These are phyloP conservation scores for Neopestalotiopsis clavispora DNA, from an alignment of 2,329 filamentous ascomycete species.

Conservation along the genomic window DNA sequence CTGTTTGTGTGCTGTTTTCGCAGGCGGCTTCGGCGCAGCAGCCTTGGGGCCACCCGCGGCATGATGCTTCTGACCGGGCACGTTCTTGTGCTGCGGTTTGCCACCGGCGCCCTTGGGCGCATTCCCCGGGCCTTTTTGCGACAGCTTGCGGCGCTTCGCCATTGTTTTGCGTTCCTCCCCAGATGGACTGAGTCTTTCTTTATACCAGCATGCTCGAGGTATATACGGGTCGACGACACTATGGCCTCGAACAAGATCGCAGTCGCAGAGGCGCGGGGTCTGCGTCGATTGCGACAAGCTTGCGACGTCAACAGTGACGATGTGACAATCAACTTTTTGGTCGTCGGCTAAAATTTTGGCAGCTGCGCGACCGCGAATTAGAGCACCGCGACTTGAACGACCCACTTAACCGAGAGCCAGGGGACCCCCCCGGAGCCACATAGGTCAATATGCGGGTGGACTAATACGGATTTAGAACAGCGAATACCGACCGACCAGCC, in stretches of 20 bases:
- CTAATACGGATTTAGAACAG: constrained; percentile 15
- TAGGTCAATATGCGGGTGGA: constrained; percentile 12
- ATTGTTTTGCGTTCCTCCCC: constrained; percentile 23
- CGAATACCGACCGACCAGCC: neutral
- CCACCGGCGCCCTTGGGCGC: constrained; percentile 3
- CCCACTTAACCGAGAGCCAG: constrained; percentile 6
- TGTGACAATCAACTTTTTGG: neutral
- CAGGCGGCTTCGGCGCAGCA: constrained; percentile 21
- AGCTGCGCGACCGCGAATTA: neutral
- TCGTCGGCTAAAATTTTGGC: constrained; percentile 11
- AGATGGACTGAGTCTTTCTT: neutral
- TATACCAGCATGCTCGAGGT: neutral
- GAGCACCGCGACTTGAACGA: neutral
- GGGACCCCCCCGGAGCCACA: constrained; percentile 4
- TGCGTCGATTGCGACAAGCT: neutral
- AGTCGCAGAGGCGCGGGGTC: neutral
- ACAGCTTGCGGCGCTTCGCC: constrained; percentile 46
- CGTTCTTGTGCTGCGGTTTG: constrained; percentile 17
- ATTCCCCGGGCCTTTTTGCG: constrained; percentile 26
- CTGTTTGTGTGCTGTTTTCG: constrained; percentile 18
- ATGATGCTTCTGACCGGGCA: constrained; percentile 16
- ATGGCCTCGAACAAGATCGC: neutral
- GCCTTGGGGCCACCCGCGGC: constrained; percentile 17
- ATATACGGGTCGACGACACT: neutral
- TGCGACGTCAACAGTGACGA: neutral